phyloP scores from a whole-genome alignment of 495 filamentous ascomycete species.

The Podospora didyma region DNA sequence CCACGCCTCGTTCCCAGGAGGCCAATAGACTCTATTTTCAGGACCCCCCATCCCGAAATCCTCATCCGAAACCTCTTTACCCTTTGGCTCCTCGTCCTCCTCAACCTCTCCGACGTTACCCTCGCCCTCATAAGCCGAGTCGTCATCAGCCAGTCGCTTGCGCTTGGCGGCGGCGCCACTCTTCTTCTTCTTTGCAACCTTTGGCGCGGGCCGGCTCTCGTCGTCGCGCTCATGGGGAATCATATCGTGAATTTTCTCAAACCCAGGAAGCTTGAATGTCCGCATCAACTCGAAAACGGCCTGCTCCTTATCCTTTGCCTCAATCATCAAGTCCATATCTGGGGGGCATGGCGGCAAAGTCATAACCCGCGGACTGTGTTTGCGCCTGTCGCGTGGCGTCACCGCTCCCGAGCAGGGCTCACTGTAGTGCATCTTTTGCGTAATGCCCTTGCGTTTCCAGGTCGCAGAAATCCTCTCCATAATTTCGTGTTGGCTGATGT shows the following conservation, averaged over 20 bases:
- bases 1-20: conserved; percentile 85
- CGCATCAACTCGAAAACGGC: conserved; percentile 93
- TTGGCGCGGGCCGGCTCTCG: conserved; percentile 63
- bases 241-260: conserved; percentile 71
- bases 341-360: conserved; percentile 76
- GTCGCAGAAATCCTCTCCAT: conserved; percentile 68
- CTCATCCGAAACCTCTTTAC: conserved; percentile 54
- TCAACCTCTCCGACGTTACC: conserved; percentile 44
- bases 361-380: conserved; percentile 74
- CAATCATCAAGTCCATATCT: conserved; percentile 94
- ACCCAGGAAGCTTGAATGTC: conserved; percentile 76
- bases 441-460: conserved; percentile 83
- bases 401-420: conserved; percentile 73
- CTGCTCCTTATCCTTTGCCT: conserved; percentile 98
- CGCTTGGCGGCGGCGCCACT: conserved; percentile 24
- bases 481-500: conserved; percentile 64
- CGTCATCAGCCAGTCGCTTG: conserved; percentile 19
- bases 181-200: conserved; percentile 48
- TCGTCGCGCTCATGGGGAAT: conserved; percentile 73
- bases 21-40: conserved; percentile 89
- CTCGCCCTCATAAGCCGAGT: conserved; percentile 28
- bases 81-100: conserved; percentile 30
- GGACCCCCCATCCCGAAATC: conserved; percentile 87
- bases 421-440: conserved; percentile 94
- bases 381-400: conserved; percentile 70